Base-by-base conservation (phyloP, 345 rosid species). In the Raphanus raphanistrum region DNA sequence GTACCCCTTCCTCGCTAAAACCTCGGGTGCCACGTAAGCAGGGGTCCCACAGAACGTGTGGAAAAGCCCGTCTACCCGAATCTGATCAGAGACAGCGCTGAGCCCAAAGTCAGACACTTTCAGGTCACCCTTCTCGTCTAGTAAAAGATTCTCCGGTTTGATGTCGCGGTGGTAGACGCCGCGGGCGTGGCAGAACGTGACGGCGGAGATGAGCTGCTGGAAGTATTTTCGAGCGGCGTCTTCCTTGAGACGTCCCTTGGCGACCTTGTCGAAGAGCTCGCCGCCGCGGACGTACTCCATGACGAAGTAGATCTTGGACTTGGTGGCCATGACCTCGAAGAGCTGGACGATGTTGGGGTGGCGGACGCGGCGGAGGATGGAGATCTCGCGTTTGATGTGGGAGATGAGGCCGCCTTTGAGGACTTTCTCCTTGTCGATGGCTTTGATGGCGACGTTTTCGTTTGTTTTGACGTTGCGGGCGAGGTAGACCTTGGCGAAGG, bases 291-390 rank as follows among this genome's bases (percentile, higher is more conserved):
- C 97, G 17, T 84, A 87, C 16, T 94, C 98, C 98, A 94, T 94
- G 0, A 94, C 96, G 74, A 94, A 86, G 76, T 85, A 92, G 81
- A 94, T 94, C 83, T 90, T 92, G 15, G 97, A 71, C 70, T 90
- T 90, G 3, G 97, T 88, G 1, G 98, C 97, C 96, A 94, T 88
- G 69, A 94, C 97, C 75, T 94, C 98, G 64, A 87, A 88, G n/a
- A 94, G 87, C 74, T 86, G 86, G 0, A 94, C 94, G 76, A 92
- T 81, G 88, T 90, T 87, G 1, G 97, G 98, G 75, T 94, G 97
- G 15, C 90, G 91, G 2, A 94, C 90, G 63, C 94, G 90, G 17
- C 94, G 89, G 78, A 94, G 92, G 61, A 93, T 89, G 11, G 96
- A 82, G 81, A 94, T 90, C 86, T 94, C 98, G 4, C 93, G 87